Evolutionary conservation across 495 filamentous ascomycete genomes (phyloP).

Genomic region (Aspergillus cristatus): DNA sequence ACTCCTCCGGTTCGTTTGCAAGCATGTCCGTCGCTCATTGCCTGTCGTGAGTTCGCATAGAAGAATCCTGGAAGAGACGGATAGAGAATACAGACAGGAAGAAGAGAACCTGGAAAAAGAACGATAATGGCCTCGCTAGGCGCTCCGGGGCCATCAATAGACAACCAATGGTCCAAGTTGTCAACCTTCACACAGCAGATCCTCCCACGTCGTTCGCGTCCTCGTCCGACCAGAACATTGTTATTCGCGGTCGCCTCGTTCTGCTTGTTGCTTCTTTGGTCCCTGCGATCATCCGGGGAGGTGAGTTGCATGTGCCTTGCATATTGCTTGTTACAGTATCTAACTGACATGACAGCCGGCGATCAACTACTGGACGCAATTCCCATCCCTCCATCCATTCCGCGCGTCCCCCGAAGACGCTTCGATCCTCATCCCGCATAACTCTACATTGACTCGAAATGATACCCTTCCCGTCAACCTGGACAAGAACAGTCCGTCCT

Average conservation of each 20-base stretch:
- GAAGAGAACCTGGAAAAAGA: too few relatives aligned
- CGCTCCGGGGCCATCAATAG: constrained; percentile 14
- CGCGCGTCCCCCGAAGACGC: constrained; percentile 27
- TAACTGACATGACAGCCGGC: constrained; percentile 9
- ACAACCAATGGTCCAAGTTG: constrained; percentile 19
- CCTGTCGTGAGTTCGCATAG: too few relatives aligned
- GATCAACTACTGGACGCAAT: constrained; percentile 26
- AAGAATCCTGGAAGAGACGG: too few relatives aligned
- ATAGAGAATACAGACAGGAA: too few relatives aligned
- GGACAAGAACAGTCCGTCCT: constrained; percentile 41
- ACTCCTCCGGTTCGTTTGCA: too few relatives aligned
- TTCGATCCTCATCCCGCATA: constrained; percentile 17
- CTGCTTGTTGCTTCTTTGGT: constrained; percentile 16
- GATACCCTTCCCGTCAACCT: constrained; percentile 25
- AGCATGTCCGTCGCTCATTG: too few relatives aligned
- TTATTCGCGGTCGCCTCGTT: constrained; percentile 15
- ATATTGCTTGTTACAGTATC: background rate
- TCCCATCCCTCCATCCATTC: constrained; percentile 28
- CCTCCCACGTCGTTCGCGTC: constrained; percentile 23
- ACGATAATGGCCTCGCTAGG: constrained; percentile 22
- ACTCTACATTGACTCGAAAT: constrained; percentile 13
- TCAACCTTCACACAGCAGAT: constrained; percentile 19
- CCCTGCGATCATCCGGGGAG: constrained; percentile 10
- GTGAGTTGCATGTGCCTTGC: constrained; percentile 10
- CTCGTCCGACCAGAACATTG: constrained; percentile 19